Conservation (phyloP, 140 eudicot species). For the Bidens hawaiensis region DNA sequence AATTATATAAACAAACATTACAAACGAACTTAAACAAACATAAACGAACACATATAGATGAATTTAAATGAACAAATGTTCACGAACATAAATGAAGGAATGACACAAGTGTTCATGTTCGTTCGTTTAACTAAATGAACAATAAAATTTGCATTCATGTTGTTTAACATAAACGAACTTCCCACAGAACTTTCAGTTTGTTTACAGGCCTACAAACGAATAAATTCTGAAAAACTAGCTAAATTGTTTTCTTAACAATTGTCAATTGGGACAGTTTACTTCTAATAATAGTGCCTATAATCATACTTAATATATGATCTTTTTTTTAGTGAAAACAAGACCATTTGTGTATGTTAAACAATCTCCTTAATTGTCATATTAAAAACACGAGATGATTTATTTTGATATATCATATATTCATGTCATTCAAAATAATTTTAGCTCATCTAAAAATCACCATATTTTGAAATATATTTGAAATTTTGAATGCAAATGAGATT, state of each 20-base stretch:
- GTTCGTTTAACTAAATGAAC: too few species aligned
- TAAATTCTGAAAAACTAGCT: too few species aligned
- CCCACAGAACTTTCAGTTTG: too few species aligned
- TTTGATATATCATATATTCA: background rate
- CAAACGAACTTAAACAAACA: too few species aligned
- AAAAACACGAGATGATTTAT: background rate
- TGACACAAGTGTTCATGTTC: too few species aligned
- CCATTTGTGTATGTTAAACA: background rate
- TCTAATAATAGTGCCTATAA: background rate
- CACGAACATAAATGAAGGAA: too few species aligned
- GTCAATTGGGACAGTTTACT: background rate
- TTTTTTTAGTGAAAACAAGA: background rate
- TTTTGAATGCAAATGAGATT: background rate
- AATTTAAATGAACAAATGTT: too few species aligned
- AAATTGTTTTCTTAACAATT: background rate
- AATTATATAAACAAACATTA: too few species aligned
- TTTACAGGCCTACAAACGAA: too few species aligned
- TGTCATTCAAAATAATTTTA: background rate
- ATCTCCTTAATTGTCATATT: background rate
- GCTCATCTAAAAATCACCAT: background rate
- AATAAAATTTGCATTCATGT: too few species aligned
- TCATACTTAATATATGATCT: background rate
- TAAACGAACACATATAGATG: too few species aligned
- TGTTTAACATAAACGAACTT: too few species aligned
- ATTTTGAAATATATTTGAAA: background rate